A percentile compares a stretch with the other conserved stretches of the same genome.
These are phyloP conservation scores for Larix kaempferi DNA, from an alignment of 75 land plant species.

Conservation along the genomic window DNA sequence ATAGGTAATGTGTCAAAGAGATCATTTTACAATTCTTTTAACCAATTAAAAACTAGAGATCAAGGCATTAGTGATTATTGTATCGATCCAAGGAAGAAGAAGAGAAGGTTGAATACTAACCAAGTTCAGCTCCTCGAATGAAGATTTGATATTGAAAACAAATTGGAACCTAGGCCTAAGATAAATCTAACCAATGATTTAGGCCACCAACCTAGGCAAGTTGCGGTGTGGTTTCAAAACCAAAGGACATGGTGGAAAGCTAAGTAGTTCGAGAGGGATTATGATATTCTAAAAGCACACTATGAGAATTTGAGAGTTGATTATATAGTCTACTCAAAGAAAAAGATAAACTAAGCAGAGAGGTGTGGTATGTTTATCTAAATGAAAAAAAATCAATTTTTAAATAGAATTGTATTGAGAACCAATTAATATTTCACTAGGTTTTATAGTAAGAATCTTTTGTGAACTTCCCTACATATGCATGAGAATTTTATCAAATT, in stretches of 20 bases:
- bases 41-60: constrained; percentile 31
- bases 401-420: neutral
- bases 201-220: constrained; percentile 69
- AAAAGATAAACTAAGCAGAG: constrained; percentile 37
- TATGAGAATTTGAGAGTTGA: constrained; percentile 44
- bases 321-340: constrained; percentile 33
- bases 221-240: constrained; percentile 79
- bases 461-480: neutral
- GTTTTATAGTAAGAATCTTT: neutral
- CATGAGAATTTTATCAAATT: neutral
- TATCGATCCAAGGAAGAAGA: constrained; percentile 51
- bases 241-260: constrained; percentile 65
- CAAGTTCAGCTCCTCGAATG: constrained; percentile 63
- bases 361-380: constrained; percentile 30
- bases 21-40: constrained; percentile 17
- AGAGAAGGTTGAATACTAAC: constrained; percentile 45
- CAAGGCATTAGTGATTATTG: constrained; percentile 47
- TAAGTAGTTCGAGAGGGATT: constrained; percentile 64
- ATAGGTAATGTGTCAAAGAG: constrained; percentile 11
- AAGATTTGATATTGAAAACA: constrained; percentile 66
- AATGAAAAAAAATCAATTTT: neutral
- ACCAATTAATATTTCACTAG: neutral
- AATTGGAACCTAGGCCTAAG: constrained; percentile 71
- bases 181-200: constrained; percentile 58
- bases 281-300: constrained; percentile 34